Base-by-base conservation (phyloP, 441 rosid genomes). In the Codiaeum variegatum region DNA sequence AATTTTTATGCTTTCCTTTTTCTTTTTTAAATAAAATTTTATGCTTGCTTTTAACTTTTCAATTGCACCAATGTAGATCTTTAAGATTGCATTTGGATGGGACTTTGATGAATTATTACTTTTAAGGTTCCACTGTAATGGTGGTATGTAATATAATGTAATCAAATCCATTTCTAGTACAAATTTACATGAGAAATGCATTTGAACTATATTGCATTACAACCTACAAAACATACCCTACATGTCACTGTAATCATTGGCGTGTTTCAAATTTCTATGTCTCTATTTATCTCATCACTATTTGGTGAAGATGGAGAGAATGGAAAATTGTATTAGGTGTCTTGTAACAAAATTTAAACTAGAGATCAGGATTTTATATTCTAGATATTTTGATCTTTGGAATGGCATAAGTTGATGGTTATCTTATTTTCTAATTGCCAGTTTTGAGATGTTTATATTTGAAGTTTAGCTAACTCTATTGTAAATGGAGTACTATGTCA, bases 351-450 rank as follows among this genome's bases (percentile, higher is more conserved):
- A 34, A 23, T 62, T 62, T 62, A 62, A 62, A 32, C 6, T 31
- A 28, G 19, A 38, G 0, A 42, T 66, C 38, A 13, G 55, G 55
- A n/a, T 66, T 28, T 26, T 46, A 24, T 24, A 2, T 24, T 64
- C 11, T 58, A 7, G 62, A 26, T 34, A 26, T 24, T 44, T 59
- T 71, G 58, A 61, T 46, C 15, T 61, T 42, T 62, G 19, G 19
- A 60, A 60, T 71, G 67, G 13, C 67, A 60, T 52, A n/a, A 42
- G 68, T 71, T n/a, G 34, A 51, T 34, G 68, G 28, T 62, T 60
- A 31, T 34, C 18, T 47, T 71, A 26, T 49, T 71, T 71, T 12
- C 5, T 32, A 54, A 28, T 23, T 24, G 36, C 34, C 49, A 69
- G 29, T 23, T 55, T 5, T 55, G 29, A 2, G n/a, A 34, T 55